These are phyloP conservation scores for Mycena venus DNA, from an alignment of 768 basidiomycete genomes.

Conservation along the genomic window DNA sequence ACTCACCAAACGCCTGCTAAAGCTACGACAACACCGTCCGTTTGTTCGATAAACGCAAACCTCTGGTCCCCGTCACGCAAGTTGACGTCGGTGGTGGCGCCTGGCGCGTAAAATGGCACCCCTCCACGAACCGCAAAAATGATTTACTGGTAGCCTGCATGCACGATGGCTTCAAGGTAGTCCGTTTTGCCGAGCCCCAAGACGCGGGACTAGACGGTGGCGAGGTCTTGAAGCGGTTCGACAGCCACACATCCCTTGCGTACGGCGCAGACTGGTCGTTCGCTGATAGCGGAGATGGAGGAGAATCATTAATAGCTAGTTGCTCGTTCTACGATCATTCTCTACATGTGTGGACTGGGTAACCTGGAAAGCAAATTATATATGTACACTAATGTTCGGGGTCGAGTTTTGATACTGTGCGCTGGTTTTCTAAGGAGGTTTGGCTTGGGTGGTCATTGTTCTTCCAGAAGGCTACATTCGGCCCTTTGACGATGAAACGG, in stretches of 20 bases:
- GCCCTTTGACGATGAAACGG: constrained; percentile 74
- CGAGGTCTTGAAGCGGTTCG: constrained; percentile 70
- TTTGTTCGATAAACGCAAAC: constrained; percentile 86
- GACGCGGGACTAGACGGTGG: constrained; percentile 38
- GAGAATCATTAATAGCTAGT: constrained; percentile 76
- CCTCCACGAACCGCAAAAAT: constrained; percentile 68
- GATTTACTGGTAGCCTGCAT: constrained; percentile 96
- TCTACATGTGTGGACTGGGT: constrained; percentile 85
- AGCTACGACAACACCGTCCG: constrained; percentile 90
- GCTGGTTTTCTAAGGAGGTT: constrained; percentile 36
- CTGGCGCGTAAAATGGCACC: constrained; percentile 98
- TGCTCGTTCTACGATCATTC: constrained; percentile 97
- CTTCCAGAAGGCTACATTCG: constrained; percentile 68
- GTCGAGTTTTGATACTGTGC: constrained; percentile 45
- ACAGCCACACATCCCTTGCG: constrained; percentile 85
- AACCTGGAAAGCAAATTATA: constrained; percentile 34
- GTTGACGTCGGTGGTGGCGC: constrained; percentile 90
- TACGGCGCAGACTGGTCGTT: constrained; percentile 95
- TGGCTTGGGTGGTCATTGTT: constrained; percentile 39
- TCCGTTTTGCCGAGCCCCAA: constrained; percentile 58
- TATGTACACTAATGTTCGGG: constrained; percentile 26
- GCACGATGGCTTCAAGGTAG: constrained; percentile 96
- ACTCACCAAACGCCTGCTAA: not conserved
- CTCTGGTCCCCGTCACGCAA: constrained; percentile 64
- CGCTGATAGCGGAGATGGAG: constrained; percentile 42